Conservation (phyloP, 257 asterid genomes). For the Solanum virginianum region DNA sequence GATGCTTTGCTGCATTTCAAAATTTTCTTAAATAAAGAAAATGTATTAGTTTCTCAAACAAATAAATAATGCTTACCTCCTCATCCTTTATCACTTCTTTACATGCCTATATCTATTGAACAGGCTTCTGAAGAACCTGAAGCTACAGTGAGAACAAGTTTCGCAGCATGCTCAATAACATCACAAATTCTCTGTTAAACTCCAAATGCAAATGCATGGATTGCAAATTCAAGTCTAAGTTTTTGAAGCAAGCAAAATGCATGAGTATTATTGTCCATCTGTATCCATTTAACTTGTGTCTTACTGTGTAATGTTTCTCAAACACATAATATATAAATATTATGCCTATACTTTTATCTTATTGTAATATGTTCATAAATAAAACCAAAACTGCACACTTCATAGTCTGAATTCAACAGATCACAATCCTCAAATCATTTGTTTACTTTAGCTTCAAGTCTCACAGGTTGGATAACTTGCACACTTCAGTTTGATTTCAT, state of each 20-base stretch:
- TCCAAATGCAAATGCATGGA: background rate
- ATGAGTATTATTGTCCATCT: background rate
- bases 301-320: background rate
- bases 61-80: background rate
- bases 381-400: background rate
- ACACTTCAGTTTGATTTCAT: background rate
- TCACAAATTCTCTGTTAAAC: background rate
- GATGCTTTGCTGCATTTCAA: background rate
- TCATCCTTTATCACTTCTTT: background rate
- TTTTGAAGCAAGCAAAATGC: background rate
- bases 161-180: background rate
- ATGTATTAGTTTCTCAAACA: background rate
- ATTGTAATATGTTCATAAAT: background rate
- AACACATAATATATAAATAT: background rate
- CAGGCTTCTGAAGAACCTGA: conserved; percentile 70
- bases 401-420: background rate
- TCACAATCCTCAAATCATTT: background rate
- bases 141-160: conserved; percentile 22
- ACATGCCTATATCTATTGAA: background rate
- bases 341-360: background rate
- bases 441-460: background rate
- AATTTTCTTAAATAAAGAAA: background rate
- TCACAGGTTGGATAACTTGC: background rate
- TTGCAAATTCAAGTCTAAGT: background rate
- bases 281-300: background rate